Evolutionary conservation across 208 protist genomes (phyloP).

Genomic region (Acanthamoeba healyi): DNA sequence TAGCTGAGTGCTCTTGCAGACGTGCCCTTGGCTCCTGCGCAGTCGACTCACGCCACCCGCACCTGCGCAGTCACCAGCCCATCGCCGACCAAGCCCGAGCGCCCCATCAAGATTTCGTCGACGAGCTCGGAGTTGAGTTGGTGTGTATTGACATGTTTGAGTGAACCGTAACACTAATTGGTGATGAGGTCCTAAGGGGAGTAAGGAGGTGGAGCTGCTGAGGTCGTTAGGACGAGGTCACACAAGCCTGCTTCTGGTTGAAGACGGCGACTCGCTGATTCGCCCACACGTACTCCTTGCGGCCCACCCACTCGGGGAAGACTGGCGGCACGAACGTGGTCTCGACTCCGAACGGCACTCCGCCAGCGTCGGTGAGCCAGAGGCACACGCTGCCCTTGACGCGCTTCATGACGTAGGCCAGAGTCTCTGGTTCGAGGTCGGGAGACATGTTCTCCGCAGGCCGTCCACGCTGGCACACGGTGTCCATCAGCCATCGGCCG

Average conservation of each 20-base stretch:
- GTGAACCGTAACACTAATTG: no score
- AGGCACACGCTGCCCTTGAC: background rate
- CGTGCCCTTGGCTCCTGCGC: no score
- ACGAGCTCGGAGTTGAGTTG: no score
- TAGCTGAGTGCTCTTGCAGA: no score
- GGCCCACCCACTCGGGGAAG: background rate
- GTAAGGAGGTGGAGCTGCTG: no score
- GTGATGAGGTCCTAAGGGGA: no score
- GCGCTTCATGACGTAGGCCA: background rate
- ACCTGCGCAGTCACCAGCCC: no score
- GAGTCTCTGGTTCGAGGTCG: background rate
- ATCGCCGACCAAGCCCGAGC: no score
- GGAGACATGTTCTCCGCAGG: background rate
- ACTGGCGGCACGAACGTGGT: background rate
- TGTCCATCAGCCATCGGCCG: background rate
- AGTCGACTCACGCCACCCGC: no score
- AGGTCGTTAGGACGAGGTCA: no score
- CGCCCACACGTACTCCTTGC: background rate
- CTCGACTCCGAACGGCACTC: background rate
- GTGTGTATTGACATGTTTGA: no score
- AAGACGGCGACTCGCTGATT: background rate
- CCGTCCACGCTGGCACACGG: background rate
- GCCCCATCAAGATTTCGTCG: no score
- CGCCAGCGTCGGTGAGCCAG: background rate
- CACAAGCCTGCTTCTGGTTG: slow-evolving; percentile 4